phyloP scores from a whole-genome alignment of 176 grass and related monocot genomes.

The sorghum (Sorghum bicolor) region Sorghum_bicolor_NCBIv3 NC_012876.2:19897501-19898000 shows the following conservation, averaged over 20 bases:
- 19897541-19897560: slow-evolving; percentile 90
- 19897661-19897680: slow-evolving; percentile 92
- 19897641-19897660: slow-evolving; percentile 74
- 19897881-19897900: slow-evolving; percentile 95
- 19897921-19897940: slow-evolving; percentile 90
- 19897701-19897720: slow-evolving; percentile 72
- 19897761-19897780: slow-evolving; percentile 76
- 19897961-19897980: slow-evolving; percentile 96
- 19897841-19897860: slow-evolving; percentile 85
- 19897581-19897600: slow-evolving; percentile 81
- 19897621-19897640: slow-evolving; percentile 76
- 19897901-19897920: slow-evolving; percentile 96
- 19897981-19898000: slow-evolving; percentile 98
- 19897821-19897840: slow-evolving; percentile 98
- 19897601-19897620: slow-evolving; percentile 68
- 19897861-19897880: slow-evolving; percentile 97
- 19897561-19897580: slow-evolving; percentile 84
- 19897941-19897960: slow-evolving; percentile 95
- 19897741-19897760: slow-evolving; percentile 67
- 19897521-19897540: slow-evolving; percentile 88
- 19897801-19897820: slow-evolving; percentile 95
- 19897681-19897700: slow-evolving; percentile 86
- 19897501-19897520: slow-evolving; percentile 81
- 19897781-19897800: slow-evolving; percentile 80
- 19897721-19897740: slow-evolving; percentile 61